Evolutionary conservation across 2,329 filamentous ascomycete species (phyloP).

Genomic region (Cordyceps tenuipes): DNA sequence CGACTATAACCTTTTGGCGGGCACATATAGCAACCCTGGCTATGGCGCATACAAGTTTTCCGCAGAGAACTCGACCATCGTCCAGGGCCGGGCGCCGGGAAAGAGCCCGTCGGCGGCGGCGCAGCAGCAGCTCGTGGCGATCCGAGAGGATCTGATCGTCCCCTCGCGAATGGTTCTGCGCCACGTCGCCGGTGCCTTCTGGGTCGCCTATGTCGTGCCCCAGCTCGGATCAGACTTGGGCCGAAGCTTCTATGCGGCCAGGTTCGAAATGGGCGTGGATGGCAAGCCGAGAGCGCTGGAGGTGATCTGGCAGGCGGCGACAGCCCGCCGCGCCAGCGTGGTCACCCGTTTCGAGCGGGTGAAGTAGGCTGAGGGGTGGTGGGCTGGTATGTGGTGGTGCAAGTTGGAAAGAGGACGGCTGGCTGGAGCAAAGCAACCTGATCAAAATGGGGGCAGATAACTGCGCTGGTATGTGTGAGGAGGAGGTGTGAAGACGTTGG

Average conservation of each 20-base stretch:
- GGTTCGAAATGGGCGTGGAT: not conserved
- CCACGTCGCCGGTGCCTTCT: not conserved
- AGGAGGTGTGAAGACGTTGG: not conserved
- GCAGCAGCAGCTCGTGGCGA: not conserved
- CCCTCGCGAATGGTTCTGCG: not conserved
- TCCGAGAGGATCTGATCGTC: not conserved
- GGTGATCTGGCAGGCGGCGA: not conserved
- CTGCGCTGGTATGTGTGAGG: too few species aligned
- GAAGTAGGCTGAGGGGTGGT: not conserved
- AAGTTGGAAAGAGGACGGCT: not conserved
- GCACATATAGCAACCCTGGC: conserved; percentile 35
- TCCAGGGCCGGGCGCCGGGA: not conserved
- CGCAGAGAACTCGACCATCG: not conserved
- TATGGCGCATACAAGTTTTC: conserved; percentile 19
- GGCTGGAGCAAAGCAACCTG: not conserved
- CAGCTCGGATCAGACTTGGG: not conserved
- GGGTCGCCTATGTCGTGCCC: not conserved
- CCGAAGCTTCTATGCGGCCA: not conserved
- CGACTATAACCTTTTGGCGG: conserved; percentile 22
- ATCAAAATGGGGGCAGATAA: too few species aligned
- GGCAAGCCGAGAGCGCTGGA: not conserved
- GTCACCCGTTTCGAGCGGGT: not conserved
- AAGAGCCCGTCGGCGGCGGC: not conserved
- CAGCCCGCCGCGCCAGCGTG: not conserved
- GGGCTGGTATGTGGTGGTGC: not conserved